Evolutionary conservation across 1,284 basidiomycete genomes (phyloP).

Genomic region (Cryptococcus wingfieldii): DNA sequence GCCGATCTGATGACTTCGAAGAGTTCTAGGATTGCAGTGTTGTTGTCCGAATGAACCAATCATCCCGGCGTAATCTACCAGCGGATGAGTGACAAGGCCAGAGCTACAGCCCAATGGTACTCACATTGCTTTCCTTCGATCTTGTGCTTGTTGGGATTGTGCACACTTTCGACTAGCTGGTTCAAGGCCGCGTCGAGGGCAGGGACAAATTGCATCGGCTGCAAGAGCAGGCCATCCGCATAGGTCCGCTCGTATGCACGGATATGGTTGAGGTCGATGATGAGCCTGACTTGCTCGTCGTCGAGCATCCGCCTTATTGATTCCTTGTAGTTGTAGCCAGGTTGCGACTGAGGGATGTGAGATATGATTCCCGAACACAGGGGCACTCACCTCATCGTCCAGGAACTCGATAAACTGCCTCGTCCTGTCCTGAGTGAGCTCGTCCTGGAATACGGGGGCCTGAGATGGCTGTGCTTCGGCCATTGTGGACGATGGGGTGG

Average conservation of each 20-base stretch:
- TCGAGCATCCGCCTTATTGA: slow-evolving; percentile 81
- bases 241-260: slow-evolving; percentile 85
- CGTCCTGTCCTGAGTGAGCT: slow-evolving; percentile 67
- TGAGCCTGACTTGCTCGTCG: slow-evolving; percentile 77
- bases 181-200: slow-evolving; percentile 84
- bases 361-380: background rate
- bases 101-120: slow-evolving; percentile 3
- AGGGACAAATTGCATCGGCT: slow-evolving; percentile 84
- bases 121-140: slow-evolving; percentile 66
- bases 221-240: slow-evolving; percentile 65
- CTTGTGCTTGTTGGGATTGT: slow-evolving; percentile 78
- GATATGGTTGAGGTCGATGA: slow-evolving; percentile 95
- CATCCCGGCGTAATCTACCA: slow-evolving; percentile 72
- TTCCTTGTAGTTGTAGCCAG: slow-evolving; percentile 71
- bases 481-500: slow-evolving; percentile 20
- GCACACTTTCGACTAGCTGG: slow-evolving; percentile 68
- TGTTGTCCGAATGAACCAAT: slow-evolving; percentile 98
- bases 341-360: slow-evolving; percentile 27
- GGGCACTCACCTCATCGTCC: slow-evolving; percentile 63
- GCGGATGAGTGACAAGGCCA: background rate
- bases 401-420: slow-evolving; percentile 85
- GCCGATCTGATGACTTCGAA: slow-evolving; percentile 81
- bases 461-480: slow-evolving; percentile 37
- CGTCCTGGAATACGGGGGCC: slow-evolving; percentile 55
- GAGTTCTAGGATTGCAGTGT: slow-evolving; percentile 90